Evolutionary conservation across 805 yeast species (phyloP).

Genomic region (Pichia pseudocactophila): DNA sequence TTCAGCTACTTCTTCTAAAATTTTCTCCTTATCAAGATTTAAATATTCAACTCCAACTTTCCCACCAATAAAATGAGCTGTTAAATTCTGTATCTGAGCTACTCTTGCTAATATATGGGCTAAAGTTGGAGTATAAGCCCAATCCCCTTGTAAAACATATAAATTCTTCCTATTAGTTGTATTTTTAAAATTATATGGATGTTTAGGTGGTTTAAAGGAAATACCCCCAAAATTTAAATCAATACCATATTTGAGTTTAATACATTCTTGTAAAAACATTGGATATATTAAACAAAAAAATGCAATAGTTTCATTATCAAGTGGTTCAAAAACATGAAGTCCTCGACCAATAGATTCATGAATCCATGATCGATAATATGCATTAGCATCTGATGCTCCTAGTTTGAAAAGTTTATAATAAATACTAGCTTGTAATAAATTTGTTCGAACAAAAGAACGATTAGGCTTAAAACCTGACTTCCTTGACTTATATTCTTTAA

Average conservation of each 20-base stretch:
- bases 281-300: background rate
- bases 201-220: background rate
- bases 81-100: constrained; percentile 35
- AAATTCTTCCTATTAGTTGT: background rate
- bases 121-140: constrained; percentile 50
- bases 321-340: background rate
- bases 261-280: background rate
- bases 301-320: background rate
- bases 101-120: constrained; percentile 47
- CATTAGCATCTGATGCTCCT: background rate
- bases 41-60: constrained; percentile 30
- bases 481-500: background rate
- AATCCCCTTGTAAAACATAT: constrained; percentile 19
- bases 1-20: constrained; percentile 15
- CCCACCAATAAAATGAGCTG: constrained; percentile 31
- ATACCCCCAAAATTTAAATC: background rate
- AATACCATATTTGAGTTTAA: background rate
- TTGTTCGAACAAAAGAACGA: background rate
- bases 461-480: background rate
- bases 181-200: constrained; percentile 1
- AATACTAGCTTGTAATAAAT: background rate
- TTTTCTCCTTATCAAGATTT: background rate
- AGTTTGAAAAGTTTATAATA: background rate
- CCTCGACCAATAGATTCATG: background rate
- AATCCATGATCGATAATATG: background rate